phyloP scores from a whole-genome alignment of 345 rosid species.

The Eucalyptus albens region DNA sequence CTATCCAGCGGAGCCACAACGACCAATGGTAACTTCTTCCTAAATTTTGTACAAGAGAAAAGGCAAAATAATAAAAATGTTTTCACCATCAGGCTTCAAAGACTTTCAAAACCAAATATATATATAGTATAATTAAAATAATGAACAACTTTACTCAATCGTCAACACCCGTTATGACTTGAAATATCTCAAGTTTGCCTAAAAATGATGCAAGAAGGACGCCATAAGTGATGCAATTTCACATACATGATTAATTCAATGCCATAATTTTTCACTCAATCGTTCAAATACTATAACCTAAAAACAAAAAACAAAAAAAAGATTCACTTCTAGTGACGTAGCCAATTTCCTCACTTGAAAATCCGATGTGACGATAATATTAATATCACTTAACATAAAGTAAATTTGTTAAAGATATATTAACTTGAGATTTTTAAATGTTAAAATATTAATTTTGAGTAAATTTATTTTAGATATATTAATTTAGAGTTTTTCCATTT shows the following conservation, averaged over 20 bases:
- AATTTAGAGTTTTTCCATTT: neutral
- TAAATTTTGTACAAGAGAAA: neutral
- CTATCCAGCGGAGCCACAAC: too few species aligned
- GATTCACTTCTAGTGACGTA: rapidly evolving
- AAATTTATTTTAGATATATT: too few species aligned
- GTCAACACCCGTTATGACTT: neutral
- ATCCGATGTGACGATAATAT: rapidly evolving
- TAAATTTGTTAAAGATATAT: too few species aligned
- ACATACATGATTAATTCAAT: neutral
- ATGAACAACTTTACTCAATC: neutral
- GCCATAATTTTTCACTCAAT: neutral
- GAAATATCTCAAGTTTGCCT: neutral
- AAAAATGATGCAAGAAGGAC: neutral
- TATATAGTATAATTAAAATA: neutral
- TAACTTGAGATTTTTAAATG: too few species aligned
- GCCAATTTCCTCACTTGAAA: neutral
- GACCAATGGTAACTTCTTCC: neutral
- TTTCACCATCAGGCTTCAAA: neutral
- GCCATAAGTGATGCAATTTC: neutral
- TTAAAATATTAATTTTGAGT: too few species aligned
- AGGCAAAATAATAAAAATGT: neutral
- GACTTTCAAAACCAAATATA: neutral
- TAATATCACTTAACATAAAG: too few species aligned
- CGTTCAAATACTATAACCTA: rapidly evolving
- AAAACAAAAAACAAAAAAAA: neutral